Evolutionary conservation across 306 rosid genomes (phyloP).

Genomic region (Canavalia gladiata): DNA sequence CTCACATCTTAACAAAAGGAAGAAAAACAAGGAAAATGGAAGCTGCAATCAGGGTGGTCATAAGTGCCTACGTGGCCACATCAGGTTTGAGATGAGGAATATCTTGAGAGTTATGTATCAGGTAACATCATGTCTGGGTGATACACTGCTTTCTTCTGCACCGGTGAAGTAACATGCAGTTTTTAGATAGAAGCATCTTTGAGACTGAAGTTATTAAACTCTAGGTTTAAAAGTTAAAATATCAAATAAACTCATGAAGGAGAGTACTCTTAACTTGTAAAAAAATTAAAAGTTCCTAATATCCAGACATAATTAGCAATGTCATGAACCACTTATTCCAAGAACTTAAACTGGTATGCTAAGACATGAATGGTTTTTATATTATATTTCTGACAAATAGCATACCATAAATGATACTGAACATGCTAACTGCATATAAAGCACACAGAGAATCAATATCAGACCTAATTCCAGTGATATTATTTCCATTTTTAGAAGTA

Average conservation of each 20-base stretch:
- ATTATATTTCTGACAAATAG: too few species aligned
- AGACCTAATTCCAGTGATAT: constrained; percentile 5
- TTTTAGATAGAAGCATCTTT: neutral
- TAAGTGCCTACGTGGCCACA: neutral
- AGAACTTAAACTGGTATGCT: too few species aligned
- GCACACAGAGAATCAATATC: neutral
- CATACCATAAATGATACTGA: too few species aligned
- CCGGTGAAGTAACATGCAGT: neutral
- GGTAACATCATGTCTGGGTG: neutral
- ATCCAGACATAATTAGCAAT: neutral
- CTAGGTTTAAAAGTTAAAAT: neutral
- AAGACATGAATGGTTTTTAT: too few species aligned
- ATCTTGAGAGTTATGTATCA: neutral
- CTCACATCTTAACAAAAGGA: neutral
- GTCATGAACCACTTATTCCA: too few species aligned
- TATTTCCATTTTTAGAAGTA: neutral
- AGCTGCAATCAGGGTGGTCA: neutral
- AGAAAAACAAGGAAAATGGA: neutral
- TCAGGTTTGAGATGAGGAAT: neutral
- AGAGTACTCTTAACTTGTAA: neutral
- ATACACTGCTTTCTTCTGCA: neutral
- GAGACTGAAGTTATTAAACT: neutral
- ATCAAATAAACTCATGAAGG: neutral
- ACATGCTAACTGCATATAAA: neutral
- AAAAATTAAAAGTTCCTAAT: neutral